phyloP scores from a whole-genome alignment of 768 basidiomycete genomes.

The Suillus subluteus region DNA sequence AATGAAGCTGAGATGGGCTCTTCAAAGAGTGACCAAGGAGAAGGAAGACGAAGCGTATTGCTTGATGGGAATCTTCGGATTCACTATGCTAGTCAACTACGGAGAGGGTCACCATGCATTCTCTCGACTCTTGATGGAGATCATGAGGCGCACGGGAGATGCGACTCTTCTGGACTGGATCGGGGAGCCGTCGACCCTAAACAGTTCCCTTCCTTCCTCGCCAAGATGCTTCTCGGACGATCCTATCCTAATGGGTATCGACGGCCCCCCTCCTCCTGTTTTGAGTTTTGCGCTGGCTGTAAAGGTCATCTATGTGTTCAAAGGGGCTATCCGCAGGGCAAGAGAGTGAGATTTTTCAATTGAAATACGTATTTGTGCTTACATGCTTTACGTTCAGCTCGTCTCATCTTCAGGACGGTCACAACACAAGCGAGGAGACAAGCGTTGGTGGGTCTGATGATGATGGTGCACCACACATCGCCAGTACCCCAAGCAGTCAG shows the following conservation, averaged over 20 bases:
- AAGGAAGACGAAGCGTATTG: slow-evolving; percentile 23
- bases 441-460: neutral
- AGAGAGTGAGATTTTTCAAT: neutral
- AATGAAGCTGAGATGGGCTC: slow-evolving; percentile 14
- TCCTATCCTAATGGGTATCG: neutral
- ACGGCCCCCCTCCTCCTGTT: neutral
- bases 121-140: slow-evolving; percentile 15
- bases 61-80: slow-evolving; percentile 18
- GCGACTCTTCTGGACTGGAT: slow-evolving; percentile 19
- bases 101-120: slow-evolving; percentile 24
- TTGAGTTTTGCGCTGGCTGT: neutral
- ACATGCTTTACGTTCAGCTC: neutral
- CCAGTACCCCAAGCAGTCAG: neutral
- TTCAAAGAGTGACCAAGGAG: slow-evolving; percentile 18
- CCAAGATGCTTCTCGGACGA: slow-evolving; percentile 12
- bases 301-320: neutral
- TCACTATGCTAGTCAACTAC: slow-evolving; percentile 18
- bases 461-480: neutral
- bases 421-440: neutral
- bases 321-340: neutral
- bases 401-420: neutral
- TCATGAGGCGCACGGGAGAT: slow-evolving; percentile 15
- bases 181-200: slow-evolving; percentile 9
- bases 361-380: neutral
- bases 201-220: slow-evolving; percentile 12